A percentile compares a stretch with the other conserved stretches of the same genome.
phyloP scores from a whole-genome alignment of 176 grass and related monocot genomes.

The Ananas comosus region DNA sequence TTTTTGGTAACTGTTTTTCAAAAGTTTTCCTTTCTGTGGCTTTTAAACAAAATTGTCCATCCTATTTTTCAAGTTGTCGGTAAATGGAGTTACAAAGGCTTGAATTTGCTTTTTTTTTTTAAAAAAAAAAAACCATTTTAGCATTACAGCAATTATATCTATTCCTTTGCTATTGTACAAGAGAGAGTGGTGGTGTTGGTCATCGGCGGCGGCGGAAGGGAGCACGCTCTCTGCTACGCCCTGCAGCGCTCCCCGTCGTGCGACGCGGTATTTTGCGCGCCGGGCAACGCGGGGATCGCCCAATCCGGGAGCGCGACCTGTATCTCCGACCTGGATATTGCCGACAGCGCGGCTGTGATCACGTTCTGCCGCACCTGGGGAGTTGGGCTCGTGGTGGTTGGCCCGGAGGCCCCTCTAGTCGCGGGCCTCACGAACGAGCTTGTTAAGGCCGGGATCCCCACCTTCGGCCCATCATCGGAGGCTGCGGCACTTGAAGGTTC shows the following conservation, averaged over 20 bases:
- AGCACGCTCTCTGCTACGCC: conserved; percentile 79
- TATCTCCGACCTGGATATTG: conserved; percentile 48
- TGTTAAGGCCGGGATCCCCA: conserved; percentile 41
- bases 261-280: conserved; percentile 57
- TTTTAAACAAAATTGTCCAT: too few species aligned
- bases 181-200: conserved; percentile 50
- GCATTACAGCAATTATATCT: too few species aligned
- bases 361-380: conserved; percentile 41
- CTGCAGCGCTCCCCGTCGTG: conserved; percentile 60
- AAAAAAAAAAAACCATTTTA: too few species aligned
- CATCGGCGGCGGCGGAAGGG: conserved; percentile 78
- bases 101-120: too few species aligned
- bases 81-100: too few species aligned
- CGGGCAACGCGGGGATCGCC: conserved; percentile 66
- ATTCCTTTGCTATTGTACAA: conserved; percentile 16
- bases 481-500: conserved; percentile 82
- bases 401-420: conserved; percentile 77
- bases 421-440: conserved; percentile 64
- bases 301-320: conserved; percentile 54
- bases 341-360: conserved; percentile 38
- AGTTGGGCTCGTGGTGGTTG: conserved; percentile 72
- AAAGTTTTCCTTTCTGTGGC: too few species aligned
- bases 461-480: conserved; percentile 64
- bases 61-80: too few species aligned
- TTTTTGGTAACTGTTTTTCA: too few species aligned